Conservation (phyloP, 768 basidiomycete species). For the Phylloporus sp. region DNA sequence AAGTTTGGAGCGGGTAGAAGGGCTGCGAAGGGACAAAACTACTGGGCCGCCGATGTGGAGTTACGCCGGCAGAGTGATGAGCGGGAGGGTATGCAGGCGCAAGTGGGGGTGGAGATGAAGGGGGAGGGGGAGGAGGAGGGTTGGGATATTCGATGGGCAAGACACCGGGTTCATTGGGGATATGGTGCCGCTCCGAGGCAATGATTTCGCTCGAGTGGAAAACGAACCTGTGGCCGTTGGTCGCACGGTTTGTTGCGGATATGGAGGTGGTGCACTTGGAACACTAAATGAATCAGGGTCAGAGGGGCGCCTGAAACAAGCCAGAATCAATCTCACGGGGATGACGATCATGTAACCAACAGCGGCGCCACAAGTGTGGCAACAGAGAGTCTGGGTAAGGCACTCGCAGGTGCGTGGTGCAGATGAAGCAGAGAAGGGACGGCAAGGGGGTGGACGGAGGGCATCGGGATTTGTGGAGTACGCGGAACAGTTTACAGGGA, state of each 20-base stretch:
- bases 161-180: conserved; percentile 60
- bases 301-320: conserved; percentile 5
- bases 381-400: conserved; percentile 75
- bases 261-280: conserved; percentile 68
- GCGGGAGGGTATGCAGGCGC: conserved; percentile 27
- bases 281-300: conserved; percentile 40
- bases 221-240: conserved; percentile 84
- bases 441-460: conserved; percentile 36
- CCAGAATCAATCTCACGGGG: conserved; percentile 37
- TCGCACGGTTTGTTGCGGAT: conserved; percentile 59
- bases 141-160: conserved; percentile 38
- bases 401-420: conserved; percentile 71
- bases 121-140: conserved; percentile 30
- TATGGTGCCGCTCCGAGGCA: conserved; percentile 59
- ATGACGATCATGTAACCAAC: conserved; percentile 81
- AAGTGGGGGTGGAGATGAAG: conserved; percentile 30
- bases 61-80: conserved; percentile 19
- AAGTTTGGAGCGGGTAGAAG: conserved; percentile 20
- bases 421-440: conserved; percentile 30
- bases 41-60: conserved; percentile 22
- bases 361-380: conserved; percentile 68
- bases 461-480: conserved; percentile 47
- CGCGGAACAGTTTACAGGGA: conserved; percentile 72
- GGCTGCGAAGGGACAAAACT: conserved; percentile 15
- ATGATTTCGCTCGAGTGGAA: conserved; percentile 72